Percentiles rank a stretch among this genome's conserved stretches.
phyloP scores from a whole-genome alignment of 352 stramenopile genomes.

The Phytophthora brassicae region DNA sequence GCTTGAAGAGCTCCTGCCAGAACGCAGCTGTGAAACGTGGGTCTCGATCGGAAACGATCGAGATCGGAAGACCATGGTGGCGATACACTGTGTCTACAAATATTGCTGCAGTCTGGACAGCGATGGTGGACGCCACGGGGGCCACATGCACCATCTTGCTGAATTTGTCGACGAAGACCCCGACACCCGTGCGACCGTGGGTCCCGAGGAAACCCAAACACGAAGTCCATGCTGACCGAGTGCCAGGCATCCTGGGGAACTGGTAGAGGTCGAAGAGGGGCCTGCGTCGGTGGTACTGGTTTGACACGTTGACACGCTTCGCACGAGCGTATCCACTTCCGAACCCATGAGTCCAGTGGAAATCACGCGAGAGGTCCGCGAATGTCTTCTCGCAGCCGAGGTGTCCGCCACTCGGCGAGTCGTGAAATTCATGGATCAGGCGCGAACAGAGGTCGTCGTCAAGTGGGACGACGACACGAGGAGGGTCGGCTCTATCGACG shows the following conservation, averaged over 20 bases:
- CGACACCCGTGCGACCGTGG: conserved; percentile 7
- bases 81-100: conserved; percentile 29
- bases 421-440: conserved; percentile 24
- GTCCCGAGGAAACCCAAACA: conserved; percentile 20
- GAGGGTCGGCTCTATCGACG: background rate
- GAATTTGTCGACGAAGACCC: conserved; percentile 32
- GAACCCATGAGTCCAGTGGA: conserved; percentile 32
- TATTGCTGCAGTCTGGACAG: conserved; percentile 15
- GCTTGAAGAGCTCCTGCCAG: conserved; percentile 10
- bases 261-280: conserved; percentile 5
- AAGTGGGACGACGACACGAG: conserved; percentile 4
- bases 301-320: conserved; percentile 33
- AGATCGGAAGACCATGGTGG: conserved; percentile 14
- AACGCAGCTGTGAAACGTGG: conserved; percentile 14
- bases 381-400: conserved; percentile 34
- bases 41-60: conserved; percentile 10
- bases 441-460: conserved; percentile 13
- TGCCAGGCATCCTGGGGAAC: conserved; percentile 7
- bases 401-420: conserved; percentile 15
- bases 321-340: conserved; percentile 30
- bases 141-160: conserved; percentile 34
- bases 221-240: conserved; percentile 27
- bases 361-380: conserved; percentile 12
- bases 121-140: conserved; percentile 3
- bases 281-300: background rate